Conservation (phyloP, 2,329 filamentous ascomycete species). For the Fusarium miscanthi region DNA sequence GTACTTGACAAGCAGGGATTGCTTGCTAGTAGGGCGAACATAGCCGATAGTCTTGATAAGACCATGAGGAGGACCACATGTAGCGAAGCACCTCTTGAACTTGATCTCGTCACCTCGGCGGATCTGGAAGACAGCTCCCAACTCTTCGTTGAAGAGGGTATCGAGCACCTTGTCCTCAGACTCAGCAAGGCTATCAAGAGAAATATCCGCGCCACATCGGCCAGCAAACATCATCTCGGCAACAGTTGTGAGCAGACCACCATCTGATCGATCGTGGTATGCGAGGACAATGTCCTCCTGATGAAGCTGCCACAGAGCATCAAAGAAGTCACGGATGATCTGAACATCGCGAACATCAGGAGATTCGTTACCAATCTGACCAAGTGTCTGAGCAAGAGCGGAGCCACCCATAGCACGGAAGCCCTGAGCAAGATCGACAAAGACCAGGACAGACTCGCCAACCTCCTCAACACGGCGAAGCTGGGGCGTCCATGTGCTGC, state of each 20-base stretch:
- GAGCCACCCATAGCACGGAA: constrained; percentile 89
- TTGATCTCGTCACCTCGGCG: constrained; percentile 83
- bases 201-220: constrained; percentile 86
- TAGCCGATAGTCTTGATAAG: constrained; percentile 87
- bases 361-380: constrained; percentile 83
- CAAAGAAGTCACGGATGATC: constrained; percentile 88
- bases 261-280: constrained; percentile 95
- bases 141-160: constrained; percentile 93
- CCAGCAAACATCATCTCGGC: constrained; percentile 99
- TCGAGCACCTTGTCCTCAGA: constrained; percentile 75
- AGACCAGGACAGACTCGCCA: constrained; percentile 88
- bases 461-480: constrained; percentile 86
- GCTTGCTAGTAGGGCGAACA: constrained; percentile 75
- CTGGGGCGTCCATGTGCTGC: constrained; percentile 93
- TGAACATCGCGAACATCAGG: constrained; percentile 88
- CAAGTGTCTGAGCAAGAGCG: constrained; percentile 88
- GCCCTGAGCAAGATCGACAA: constrained; percentile 87
- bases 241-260: constrained; percentile 88
- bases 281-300: constrained; percentile 77
- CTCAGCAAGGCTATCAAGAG: constrained; percentile 78
- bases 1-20: constrained; percentile 81
- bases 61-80: constrained; percentile 83
- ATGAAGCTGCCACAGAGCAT: constrained; percentile 78
- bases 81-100: constrained; percentile 91
- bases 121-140: constrained; percentile 96